Conservation (phyloP, 148 eudicot genomes). For the Bassia scoparia region DNA sequence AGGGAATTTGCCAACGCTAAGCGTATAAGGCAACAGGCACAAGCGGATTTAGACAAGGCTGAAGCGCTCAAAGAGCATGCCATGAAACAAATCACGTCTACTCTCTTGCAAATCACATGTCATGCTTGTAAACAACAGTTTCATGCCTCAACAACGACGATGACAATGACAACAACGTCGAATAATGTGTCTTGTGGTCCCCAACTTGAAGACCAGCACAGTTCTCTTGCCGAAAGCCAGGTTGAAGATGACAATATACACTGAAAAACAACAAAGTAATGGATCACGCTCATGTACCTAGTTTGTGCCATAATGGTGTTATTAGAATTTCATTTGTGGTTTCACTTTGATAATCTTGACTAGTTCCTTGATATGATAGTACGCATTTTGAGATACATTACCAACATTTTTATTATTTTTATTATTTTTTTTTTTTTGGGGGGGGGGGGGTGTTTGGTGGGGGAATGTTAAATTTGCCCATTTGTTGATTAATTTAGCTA, state of each 20-base stretch:
- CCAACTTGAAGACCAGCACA: constrained; percentile 24
- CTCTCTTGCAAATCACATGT: constrained; percentile 61
- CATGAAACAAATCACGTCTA: constrained; percentile 40
- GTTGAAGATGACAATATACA: constrained; percentile 18
- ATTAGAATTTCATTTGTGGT: not conserved
- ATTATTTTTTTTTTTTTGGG: constrained; percentile 2
- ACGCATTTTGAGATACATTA: not conserved
- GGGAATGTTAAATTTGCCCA: too few species aligned
- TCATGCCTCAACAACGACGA: constrained; percentile 6
- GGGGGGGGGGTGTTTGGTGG: not conserved
- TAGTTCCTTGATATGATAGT: not conserved
- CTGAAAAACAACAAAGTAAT: too few species aligned
- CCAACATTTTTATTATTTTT: not conserved
- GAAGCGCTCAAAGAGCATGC: constrained; percentile 55
- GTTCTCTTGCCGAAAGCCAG: constrained; percentile 31
- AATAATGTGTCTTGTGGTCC: not conserved
- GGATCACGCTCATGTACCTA: too few species aligned
- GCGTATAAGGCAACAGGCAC: constrained; percentile 68
- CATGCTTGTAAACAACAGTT: constrained; percentile 55
- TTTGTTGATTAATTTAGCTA: constrained; percentile 23
- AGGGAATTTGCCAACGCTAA: constrained; percentile 66
- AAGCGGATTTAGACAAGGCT: constrained; percentile 63
- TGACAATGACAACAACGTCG: not conserved
- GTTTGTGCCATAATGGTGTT: not conserved
- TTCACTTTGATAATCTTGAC: too few species aligned